phyloP scores from a whole-genome alignment of 1,284 basidiomycete species.

The Malassezia vespertilionis region DNA sequence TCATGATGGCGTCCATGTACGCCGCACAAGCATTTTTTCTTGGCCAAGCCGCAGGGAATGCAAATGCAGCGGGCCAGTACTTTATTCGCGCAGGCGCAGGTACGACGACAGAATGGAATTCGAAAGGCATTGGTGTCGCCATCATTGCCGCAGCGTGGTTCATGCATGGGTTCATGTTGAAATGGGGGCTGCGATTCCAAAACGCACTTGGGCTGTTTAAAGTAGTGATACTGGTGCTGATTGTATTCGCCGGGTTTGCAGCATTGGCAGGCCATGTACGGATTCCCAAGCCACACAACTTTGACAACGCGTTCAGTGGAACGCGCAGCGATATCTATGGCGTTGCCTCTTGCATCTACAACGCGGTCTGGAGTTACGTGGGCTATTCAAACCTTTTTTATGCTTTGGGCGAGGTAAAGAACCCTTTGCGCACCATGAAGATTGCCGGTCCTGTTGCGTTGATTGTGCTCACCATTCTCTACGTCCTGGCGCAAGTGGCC shows the following conservation, averaged over 20 bases:
- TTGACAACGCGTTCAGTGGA: constrained; percentile 52
- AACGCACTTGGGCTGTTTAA: constrained; percentile 61
- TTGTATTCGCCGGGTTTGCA: constrained; percentile 55
- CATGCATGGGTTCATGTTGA: constrained; percentile 55
- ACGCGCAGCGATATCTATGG: constrained; percentile 50
- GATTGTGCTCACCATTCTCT: constrained; percentile 51
- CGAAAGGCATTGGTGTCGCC: constrained; percentile 56
- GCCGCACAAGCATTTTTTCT: constrained; percentile 57
- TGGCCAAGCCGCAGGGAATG: constrained; percentile 56
- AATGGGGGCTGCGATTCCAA: constrained; percentile 58
- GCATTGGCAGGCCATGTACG: constrained; percentile 52
- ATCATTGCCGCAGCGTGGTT: constrained; percentile 50
- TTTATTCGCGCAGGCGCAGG: constrained; percentile 53
- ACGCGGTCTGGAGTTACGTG: constrained; percentile 53
- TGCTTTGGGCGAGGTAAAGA: constrained; percentile 54
- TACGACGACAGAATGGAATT: constrained; percentile 51
- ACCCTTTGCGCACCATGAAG: constrained; percentile 52
- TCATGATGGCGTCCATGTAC: constrained; percentile 57
- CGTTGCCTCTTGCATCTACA: constrained; percentile 35
- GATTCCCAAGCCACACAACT: constrained; percentile 52
- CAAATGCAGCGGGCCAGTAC: constrained; percentile 54
- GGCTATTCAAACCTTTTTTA: constrained; percentile 56
- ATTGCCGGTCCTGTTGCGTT: constrained; percentile 55
- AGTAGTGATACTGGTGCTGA: constrained; percentile 54
- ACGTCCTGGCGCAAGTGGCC: constrained; percentile 53